Evolutionary conservation across 1,284 basidiomycete species (phyloP), one percentile per base, ranked within the genome.

Genomic region (Sutorius eximius): DNA sequence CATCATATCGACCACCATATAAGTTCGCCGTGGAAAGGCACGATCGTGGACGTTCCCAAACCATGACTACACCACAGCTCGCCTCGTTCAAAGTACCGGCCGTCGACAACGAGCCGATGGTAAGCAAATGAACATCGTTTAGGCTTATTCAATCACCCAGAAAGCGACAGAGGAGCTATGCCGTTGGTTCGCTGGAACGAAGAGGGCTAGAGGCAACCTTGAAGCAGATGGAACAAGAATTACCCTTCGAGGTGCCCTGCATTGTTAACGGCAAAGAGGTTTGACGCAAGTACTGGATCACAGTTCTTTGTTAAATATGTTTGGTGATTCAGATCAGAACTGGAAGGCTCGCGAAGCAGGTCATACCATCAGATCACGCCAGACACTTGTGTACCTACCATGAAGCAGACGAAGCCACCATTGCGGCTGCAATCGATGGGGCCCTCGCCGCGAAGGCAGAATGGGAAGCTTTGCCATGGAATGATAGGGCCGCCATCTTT

Each of bases 381-480:
- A 82, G 80, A 56, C 81, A 89, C 68, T 81, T 98, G 45, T 93
- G 90, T 77, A 81, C 81, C 36, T 98, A 95, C 75, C 90, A 98
- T 71, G 87, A 95, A 75, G 94, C 95, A 27, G 87, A 95, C 61
- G 75, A 85, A 54, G 82, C 82, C 24, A 85, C 88, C 10, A 86
- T 98, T 48, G 71, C 82, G 4, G 78, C 79, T 56, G 95, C 96
- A 29, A 97, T 99, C 66, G 85, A 91, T 33, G 92, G 91, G 50
- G 91, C 95, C 7, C 82, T 99, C 44, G 83, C 83, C 40, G 94
- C 93, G 42, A 96, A 95, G 74, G 76, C 77, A 24, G 83, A 82
- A 43, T 99, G 96, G 96, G 95, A 98, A 77, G 79, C 83, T 58
- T 78, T 98, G 78, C 95, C 96, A 3, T 99, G 95, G 94, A 88